These are phyloP conservation scores for Cladobotryum protrusum DNA, from an alignment of 2,329 filamentous ascomycete species.

Conservation along the genomic window DNA sequence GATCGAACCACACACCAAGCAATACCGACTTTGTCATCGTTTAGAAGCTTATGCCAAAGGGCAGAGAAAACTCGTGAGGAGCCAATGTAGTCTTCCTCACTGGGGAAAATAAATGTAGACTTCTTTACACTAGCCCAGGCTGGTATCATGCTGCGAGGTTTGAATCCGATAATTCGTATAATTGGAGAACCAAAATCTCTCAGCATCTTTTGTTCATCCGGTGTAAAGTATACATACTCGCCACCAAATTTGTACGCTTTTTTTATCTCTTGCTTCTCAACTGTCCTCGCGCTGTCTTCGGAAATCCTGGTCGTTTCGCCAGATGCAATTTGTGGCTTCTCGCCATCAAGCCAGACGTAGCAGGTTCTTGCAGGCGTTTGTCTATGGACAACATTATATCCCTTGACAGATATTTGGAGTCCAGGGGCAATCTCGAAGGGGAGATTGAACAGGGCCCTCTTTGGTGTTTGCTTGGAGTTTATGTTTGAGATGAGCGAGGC, in stretches of 20 bases:
- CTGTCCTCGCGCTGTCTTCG: constrained; percentile 67
- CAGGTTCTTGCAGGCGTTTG: constrained; percentile 76
- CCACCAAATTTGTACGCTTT: constrained; percentile 97
- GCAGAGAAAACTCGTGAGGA: constrained; percentile 91
- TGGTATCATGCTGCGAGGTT: constrained; percentile 66
- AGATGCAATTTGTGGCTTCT: constrained; percentile 72
- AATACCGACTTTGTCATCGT: constrained; percentile 72
- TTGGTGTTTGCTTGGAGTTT: constrained; percentile 81
- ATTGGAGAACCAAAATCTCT: constrained; percentile 75
- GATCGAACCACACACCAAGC: constrained; percentile 83
- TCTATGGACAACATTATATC: constrained; percentile 81
- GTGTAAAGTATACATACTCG: constrained; percentile 77
- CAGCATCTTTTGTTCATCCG: constrained; percentile 74
- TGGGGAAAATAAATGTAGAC: constrained; percentile 89
- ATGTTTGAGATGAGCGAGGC: constrained; percentile 79
- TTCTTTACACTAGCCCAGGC: constrained; percentile 82
- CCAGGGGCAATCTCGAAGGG: constrained; percentile 81
- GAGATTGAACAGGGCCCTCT: constrained; percentile 81
- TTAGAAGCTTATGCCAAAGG: constrained; percentile 78
- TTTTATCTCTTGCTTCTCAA: constrained; percentile 75
- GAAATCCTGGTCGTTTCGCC: constrained; percentile 69
- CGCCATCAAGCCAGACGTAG: constrained; percentile 84
- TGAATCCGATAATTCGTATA: constrained; percentile 91
- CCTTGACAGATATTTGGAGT: constrained; percentile 83
- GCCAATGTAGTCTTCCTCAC: constrained; percentile 81